Evolutionary conservation across 225 moss, liverwort and hornwort genomes (phyloP), one percentile per base, ranked within the genome.

Genomic region (Physcomitrellopsis africana): DNA sequence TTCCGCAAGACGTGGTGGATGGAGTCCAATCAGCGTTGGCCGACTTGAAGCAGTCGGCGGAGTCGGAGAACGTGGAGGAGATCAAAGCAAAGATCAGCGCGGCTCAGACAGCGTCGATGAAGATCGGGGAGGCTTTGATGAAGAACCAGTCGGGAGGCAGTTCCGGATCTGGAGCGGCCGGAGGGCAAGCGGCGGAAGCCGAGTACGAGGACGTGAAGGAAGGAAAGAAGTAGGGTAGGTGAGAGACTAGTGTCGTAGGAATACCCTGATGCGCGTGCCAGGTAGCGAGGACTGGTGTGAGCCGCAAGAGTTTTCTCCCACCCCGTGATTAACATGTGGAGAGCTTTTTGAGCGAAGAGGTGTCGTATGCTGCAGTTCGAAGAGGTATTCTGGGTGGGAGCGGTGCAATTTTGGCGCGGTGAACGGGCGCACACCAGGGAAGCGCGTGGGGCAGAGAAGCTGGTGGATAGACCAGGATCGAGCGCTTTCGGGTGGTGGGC

Each of bases 191-290:
- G 47, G 84, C 89, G 9, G 94, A 95, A 82, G 92, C 86, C 1
- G 92, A 95, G 78, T 92, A 95, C 8, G 89, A 93, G 76, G 92
- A 92, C 43, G 85, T 91, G 8, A 83, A 89, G 68, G 91, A 92
- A 69, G 88, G 83, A 51, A 89, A 94, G 81, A 92, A 94, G 75
- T 92, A 78, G 86, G 60, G 41, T 54, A 58, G 15, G 37, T 17
- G 0, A 3, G 15, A 51, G 41, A 14, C 22, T 16, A 22, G 41
- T 42, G 17, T 7, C 11, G 6, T 1, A 13, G 0, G 42, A 49
- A 17, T 0, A 10, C 11, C 43, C 22, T 51, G 3, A n/a, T 3
- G 8, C 11, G 14, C 5, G 2, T 7, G 5, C 20, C 60, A 49
- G 32, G 14, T 48, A 29, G 16, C 17, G 15, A 53, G n/a, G 2